These are phyloP conservation scores for Orbilia blumenaviensis DNA, from an alignment of 2,329 filamentous ascomycete species.

Conservation along the genomic window DNA sequence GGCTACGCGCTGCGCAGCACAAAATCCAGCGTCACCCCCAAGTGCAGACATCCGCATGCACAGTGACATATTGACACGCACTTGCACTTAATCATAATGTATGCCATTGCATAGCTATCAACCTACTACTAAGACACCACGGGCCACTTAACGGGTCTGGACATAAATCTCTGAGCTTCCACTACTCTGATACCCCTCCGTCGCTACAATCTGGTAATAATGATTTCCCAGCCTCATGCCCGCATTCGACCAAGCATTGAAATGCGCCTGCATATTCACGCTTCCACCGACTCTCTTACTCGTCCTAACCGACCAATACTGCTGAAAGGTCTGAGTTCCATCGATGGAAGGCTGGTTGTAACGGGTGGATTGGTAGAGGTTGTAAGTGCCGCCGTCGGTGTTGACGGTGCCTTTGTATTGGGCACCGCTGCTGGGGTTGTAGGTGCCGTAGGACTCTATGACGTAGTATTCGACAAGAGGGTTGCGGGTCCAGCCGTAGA, in stretches of 20 bases:
- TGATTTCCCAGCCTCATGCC: conserved; percentile 64
- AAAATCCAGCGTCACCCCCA: too few species aligned
- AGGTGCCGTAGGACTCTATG: conserved; percentile 62
- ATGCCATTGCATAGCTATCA: too few species aligned
- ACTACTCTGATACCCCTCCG: conserved; percentile 67
- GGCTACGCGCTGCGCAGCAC: too few species aligned
- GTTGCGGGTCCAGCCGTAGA: conserved; percentile 63
- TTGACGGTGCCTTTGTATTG: conserved; percentile 60
- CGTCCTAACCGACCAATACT: conserved; percentile 67
- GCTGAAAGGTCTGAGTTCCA: conserved; percentile 66
- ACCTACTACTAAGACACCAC: too few species aligned
- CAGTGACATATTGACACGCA: too few species aligned
- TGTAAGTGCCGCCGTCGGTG: conserved; percentile 61
- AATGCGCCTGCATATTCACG: conserved; percentile 66
- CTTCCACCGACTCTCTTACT: conserved; percentile 66
- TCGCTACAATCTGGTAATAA: conserved; percentile 67
- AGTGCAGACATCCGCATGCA: too few species aligned
- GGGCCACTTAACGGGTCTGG: neutral
- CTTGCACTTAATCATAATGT: too few species aligned
- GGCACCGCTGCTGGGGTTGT: conserved; percentile 59
- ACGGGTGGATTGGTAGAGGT: conserved; percentile 61
- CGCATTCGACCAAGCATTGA: conserved; percentile 65
- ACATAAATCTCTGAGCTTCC: conserved; percentile 63
- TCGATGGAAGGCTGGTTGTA: conserved; percentile 64
- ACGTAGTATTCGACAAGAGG: conserved; percentile 62